Percentiles rank a stretch among this genome's conserved stretches.
These are phyloP conservation scores for Ceratocystis variospora DNA, from an alignment of 2,329 filamentous ascomycete genomes.

Conservation along the genomic window DNA sequence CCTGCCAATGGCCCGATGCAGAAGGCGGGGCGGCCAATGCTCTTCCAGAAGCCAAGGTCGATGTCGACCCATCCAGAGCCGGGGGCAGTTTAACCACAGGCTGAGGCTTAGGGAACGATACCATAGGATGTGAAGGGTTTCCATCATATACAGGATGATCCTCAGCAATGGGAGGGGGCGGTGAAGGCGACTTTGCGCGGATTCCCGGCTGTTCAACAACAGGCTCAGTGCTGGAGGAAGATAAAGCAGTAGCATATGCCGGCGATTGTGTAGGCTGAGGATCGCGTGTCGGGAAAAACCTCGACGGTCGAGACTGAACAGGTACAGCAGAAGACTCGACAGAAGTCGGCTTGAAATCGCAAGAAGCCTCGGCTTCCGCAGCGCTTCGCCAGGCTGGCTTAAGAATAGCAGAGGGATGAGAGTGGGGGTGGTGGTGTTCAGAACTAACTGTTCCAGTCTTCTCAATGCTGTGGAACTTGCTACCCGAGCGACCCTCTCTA, in stretches of 20 bases:
- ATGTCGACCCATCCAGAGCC: conserved; percentile 21
- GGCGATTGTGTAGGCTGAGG: conserved; percentile 29
- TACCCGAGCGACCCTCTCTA: not conserved
- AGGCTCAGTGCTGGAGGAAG: not conserved
- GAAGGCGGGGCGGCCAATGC: not conserved
- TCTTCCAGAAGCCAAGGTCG: not conserved
- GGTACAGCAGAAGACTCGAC: conserved; percentile 24
- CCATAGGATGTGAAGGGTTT: conserved; percentile 49
- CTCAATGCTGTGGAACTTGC: not conserved
- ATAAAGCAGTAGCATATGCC: no score
- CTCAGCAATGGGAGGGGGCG: conserved; percentile 56
- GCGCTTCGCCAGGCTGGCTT: conserved; percentile 16
- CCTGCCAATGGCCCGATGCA: conserved; percentile 47
- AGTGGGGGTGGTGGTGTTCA: not conserved
- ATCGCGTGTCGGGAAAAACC: conserved; percentile 49
- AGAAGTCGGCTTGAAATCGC: not conserved
- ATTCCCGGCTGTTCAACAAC: conserved; percentile 26
- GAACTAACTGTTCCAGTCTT: not conserved
- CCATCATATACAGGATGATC: conserved; percentile 62
- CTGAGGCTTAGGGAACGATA: conserved; percentile 53
- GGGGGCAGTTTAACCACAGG: conserved; percentile 75
- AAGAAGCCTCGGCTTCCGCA: not conserved
- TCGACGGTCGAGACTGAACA: conserved; percentile 39
- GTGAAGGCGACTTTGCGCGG: conserved; percentile 47
- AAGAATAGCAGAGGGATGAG: conserved; percentile 10